phyloP scores from a whole-genome alignment of 108 stramenopile species.

The Stephanodiscus minutulus region DNA sequence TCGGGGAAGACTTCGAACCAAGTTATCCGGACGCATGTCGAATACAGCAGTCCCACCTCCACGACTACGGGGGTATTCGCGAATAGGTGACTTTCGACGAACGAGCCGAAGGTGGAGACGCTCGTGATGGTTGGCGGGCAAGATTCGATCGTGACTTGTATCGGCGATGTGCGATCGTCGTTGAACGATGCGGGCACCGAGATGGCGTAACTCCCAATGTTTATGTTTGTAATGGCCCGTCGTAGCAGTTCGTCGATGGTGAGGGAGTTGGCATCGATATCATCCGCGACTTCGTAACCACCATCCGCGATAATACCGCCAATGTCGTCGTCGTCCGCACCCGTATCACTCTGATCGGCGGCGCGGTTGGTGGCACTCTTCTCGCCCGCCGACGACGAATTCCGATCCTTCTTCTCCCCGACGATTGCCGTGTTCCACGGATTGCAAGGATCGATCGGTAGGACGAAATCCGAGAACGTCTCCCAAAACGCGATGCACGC shows the following conservation, averaged over 20 bases:
- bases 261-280: conserved; percentile 1
- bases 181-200: conserved; percentile 18
- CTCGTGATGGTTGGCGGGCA: conserved; percentile 63
- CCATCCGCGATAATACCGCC: neutral
- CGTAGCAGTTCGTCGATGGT: conserved; percentile 28
- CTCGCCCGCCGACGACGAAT: neutral
- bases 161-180: conserved; percentile 7
- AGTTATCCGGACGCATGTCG: conserved; percentile 49
- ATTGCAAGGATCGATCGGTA: conserved; percentile 17
- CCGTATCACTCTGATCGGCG: neutral
- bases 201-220: conserved; percentile 20
- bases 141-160: conserved; percentile 42
- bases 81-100: conserved; percentile 54
- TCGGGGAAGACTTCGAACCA: conserved; percentile 64
- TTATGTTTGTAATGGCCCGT: neutral
- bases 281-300: conserved; percentile 18
- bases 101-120: conserved; percentile 65
- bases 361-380: neutral
- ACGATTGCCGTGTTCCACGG: neutral
- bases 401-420: too few relatives aligned
- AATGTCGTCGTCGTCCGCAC: neutral
- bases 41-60: conserved; percentile 43
- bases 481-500: neutral
- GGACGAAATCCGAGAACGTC: neutral
- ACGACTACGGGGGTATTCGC: conserved; percentile 59